Base-by-base conservation (phyloP, 176 grass and related monocot species). In the Avena eriantha region DNA sequence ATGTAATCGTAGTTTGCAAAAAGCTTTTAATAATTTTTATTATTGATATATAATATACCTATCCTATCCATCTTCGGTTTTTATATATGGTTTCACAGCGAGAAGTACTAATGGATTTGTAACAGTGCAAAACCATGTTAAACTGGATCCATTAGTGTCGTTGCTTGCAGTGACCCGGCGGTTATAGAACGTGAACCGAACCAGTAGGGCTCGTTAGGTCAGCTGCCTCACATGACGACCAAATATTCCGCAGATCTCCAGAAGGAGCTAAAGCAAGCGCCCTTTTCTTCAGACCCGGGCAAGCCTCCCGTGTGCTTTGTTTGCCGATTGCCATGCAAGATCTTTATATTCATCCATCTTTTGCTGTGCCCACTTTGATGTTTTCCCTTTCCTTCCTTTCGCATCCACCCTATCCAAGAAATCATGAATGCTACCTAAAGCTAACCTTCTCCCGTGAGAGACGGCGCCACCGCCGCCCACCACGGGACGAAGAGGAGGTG, bases 261-360 rank as follows among this genome's bases (percentile, higher is more conserved):
- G 89, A 87, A 85, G 84, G 75, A 68, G 41, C 16, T 79, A 85
- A 80, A 76, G 59, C 41, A 35, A 21, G 15, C 3, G 49, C 39
- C 76, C 82, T 91, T 91, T 91, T 81, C 90, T 91, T 91, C 85
- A 66, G 58, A 70, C 13, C 39, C 66, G 76, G 50, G 86, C 82
- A 77, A 81, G 86, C 23, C 86, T 88, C 81, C 16, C 74, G 76
- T 50, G 85, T n/a, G 34, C 83, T 85, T 85, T 18, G 24, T 83
- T 83, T 24, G 50, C 49, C 41, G 65, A 39, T 87, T 41, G 78
- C 61, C 63, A 82, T 54, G 73, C 73, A 76, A 26, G 41, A 77
- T 77, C 50, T 75, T 70, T 90, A 77, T 45, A 45, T 1, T 45
- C 69, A 64, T 65, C 76, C 69, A 43, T 82, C 69, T 82, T 82